A percentile compares a stretch with the other conserved stretches of the same genome.
Evolutionary conservation across 345 rosid species (phyloP).

Genomic region (Eutrema yunnanense): DNA sequence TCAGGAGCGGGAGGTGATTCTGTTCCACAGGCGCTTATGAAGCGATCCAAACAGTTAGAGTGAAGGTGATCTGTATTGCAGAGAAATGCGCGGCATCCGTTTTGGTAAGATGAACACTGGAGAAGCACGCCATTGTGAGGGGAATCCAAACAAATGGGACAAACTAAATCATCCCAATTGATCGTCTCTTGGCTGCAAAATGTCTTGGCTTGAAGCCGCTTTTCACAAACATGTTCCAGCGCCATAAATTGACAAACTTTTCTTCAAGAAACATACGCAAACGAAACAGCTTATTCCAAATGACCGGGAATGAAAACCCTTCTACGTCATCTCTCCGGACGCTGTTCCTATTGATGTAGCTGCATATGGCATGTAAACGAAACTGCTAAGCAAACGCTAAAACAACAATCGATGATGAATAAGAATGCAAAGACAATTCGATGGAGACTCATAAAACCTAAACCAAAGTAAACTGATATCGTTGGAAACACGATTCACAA

Average conservation of each 20-base stretch:
- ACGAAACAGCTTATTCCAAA: conserved; percentile 10
- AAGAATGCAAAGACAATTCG: background rate
- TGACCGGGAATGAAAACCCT: background rate
- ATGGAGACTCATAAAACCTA: background rate
- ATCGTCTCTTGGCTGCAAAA: conserved; percentile 38
- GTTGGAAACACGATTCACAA: background rate
- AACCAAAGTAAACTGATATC: background rate
- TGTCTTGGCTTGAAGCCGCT: conserved; percentile 25
- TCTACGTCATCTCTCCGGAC: background rate
- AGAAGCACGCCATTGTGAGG: conserved; percentile 94
- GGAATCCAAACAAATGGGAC: conserved; percentile 89
- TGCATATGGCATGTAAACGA: conserved; percentile 8
- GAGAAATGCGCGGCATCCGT: conserved; percentile 84
- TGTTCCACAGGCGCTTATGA: conserved; percentile 66
- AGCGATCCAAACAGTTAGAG: conserved; percentile 90
- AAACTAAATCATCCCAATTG: conserved; percentile 69
- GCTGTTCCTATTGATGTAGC: background rate
- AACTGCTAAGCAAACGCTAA: background rate
- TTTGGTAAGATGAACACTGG: conserved; percentile 67
- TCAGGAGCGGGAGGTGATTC: conserved; percentile 45
- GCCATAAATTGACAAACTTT: conserved; percentile 36
- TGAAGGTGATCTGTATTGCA: conserved; percentile 85
- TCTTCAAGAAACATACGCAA: conserved; percentile 22
- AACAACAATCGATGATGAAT: background rate
- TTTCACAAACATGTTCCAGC: conserved; percentile 32